These are phyloP conservation scores for Leonotis leonurus DNA, from an alignment of 257 asterid genomes.

Conservation along the genomic window DNA sequence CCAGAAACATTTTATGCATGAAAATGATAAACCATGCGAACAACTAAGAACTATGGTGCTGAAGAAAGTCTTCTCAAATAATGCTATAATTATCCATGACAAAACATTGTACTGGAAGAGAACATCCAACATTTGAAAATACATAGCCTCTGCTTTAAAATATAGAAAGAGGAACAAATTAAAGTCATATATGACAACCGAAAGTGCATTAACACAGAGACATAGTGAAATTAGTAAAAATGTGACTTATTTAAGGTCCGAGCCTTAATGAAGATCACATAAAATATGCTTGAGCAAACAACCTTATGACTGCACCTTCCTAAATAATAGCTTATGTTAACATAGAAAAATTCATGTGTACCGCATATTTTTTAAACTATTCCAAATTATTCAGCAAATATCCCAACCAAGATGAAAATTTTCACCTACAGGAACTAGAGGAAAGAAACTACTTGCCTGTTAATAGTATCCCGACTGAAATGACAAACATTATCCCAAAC, in stretches of 20 bases:
- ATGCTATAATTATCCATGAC: too few species aligned
- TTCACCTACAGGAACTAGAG: background rate
- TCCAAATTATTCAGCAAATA: background rate
- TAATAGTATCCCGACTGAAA: constrained; percentile 71
- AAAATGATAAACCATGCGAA: too few species aligned
- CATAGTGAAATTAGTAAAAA: background rate
- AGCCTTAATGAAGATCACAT: background rate
- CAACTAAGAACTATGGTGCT: too few species aligned
- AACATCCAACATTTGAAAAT: background rate
- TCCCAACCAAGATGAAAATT: background rate
- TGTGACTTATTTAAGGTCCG: background rate
- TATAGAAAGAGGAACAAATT: background rate
- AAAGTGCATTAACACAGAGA: background rate
- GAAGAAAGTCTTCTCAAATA: too few species aligned
- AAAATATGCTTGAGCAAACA: background rate
- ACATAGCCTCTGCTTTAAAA: background rate
- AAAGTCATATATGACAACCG: background rate
- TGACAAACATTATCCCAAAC: constrained; percentile 69
- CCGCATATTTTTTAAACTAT: background rate
- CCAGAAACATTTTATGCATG: too few species aligned
- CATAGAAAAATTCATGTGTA: background rate
- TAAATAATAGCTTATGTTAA: background rate
- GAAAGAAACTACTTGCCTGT: constrained; percentile 51
- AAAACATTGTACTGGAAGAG: background rate
- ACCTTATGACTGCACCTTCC: background rate